phyloP scores from a whole-genome alignment of 2,329 filamentous ascomycete genomes.

The Neurospora sp. region DNA sequence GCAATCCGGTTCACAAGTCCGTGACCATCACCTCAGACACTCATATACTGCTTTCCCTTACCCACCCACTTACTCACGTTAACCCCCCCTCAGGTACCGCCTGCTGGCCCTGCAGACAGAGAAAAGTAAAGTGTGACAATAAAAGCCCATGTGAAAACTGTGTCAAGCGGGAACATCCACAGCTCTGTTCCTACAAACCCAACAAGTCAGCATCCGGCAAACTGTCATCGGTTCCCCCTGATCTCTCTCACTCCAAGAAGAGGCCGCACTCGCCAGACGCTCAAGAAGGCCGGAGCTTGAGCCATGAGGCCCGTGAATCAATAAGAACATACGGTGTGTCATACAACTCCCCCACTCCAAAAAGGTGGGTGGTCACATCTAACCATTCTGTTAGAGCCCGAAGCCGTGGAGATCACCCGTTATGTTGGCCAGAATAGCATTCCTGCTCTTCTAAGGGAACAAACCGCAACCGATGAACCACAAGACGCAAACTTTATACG shows the following conservation, averaged over 20 bases:
- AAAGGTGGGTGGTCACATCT: background rate
- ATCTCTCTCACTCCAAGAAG: conserved; percentile 26
- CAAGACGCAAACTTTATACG: conserved; percentile 46
- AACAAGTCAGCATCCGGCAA: conserved; percentile 37
- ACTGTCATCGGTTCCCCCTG: conserved; percentile 21
- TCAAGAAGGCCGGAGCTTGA: conserved; percentile 25
- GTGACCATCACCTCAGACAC: background rate
- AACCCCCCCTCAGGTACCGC: conserved; percentile 38
- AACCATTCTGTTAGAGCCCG: conserved; percentile 32
- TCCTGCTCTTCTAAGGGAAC: conserved; percentile 54
- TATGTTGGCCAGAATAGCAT: conserved; percentile 61
- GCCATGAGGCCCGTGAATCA: conserved; percentile 28
- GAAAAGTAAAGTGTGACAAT: conserved; percentile 62
- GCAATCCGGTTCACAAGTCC: background rate
- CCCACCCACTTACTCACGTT: background rate
- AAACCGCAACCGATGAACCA: conserved; percentile 42
- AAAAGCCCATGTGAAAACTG: conserved; percentile 61
- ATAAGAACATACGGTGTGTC: conserved; percentile 23
- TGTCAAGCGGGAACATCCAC: conserved; percentile 54
- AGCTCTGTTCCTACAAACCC: conserved; percentile 58
- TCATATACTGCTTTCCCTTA: too few species aligned
- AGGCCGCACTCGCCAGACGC: conserved; percentile 34
- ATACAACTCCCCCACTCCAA: background rate
- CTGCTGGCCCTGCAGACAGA: conserved; percentile 58
- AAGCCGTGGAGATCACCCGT: conserved; percentile 43